Conservation (phyloP, 805 yeast genomes). For the Monosporozyma servazzii region DNA sequence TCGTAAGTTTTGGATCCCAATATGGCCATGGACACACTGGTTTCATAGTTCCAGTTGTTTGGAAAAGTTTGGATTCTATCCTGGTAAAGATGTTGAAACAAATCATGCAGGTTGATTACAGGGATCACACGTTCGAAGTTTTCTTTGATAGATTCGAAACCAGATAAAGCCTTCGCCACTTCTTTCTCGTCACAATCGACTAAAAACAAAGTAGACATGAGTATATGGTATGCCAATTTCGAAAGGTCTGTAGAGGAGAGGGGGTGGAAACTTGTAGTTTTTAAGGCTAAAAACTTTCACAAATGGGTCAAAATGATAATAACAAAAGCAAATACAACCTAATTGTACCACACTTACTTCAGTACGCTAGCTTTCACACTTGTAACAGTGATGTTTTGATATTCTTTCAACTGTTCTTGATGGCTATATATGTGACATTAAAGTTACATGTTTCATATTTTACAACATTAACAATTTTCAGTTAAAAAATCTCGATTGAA, state of each 20-base stretch:
- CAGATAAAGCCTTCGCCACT: slow-evolving; percentile 7
- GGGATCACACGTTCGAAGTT: slow-evolving; percentile 3
- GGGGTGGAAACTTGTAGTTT: not conserved
- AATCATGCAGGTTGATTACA: slow-evolving; percentile 2
- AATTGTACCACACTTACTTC: not conserved
- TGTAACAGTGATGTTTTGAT: not conserved
- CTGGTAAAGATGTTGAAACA: slow-evolving; percentile 14
- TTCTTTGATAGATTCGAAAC: slow-evolving; percentile 2
- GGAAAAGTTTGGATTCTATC: slow-evolving; percentile 15
- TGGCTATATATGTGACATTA: not conserved
- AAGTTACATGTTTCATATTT: not conserved
- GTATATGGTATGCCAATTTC: not conserved
- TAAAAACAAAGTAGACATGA: slow-evolving; percentile 15
- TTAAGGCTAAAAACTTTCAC: not conserved
- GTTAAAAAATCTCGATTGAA: not conserved
- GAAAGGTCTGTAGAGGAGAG: no score
- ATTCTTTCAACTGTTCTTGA: not conserved
- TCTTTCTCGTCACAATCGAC: not conserved
- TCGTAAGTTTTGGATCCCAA: slow-evolving; percentile 4
- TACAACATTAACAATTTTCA: not conserved
- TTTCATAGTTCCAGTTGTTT: slow-evolving; percentile 16
- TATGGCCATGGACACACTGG: slow-evolving; percentile 19
- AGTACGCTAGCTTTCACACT: not conserved
- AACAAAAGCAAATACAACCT: not conserved
- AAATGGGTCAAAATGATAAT: not conserved